Conservation (phyloP, 2,329 filamentous ascomycete species). For the Neopestalotiopsis sp. region DNA sequence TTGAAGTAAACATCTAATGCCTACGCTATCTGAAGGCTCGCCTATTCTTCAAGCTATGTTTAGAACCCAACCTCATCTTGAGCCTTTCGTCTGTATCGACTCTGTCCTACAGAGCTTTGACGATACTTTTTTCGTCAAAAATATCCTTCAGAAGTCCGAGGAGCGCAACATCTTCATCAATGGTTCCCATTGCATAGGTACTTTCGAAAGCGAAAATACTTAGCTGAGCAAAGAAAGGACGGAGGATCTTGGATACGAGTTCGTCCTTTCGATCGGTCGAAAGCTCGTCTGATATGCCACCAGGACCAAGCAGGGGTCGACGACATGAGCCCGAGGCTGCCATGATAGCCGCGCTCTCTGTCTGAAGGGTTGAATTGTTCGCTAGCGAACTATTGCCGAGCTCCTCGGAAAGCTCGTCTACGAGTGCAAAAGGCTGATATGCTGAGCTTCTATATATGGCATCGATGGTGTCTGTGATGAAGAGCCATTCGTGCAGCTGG, state of each 20-base stretch:
- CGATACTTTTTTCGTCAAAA: conserved; percentile 77
- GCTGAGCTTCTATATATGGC: conserved; percentile 82
- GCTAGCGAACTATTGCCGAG: conserved; percentile 48
- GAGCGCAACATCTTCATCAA: conserved; percentile 70
- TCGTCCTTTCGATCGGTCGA: conserved; percentile 66
- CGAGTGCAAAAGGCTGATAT: conserved; percentile 75
- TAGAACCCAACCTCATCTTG: background rate
- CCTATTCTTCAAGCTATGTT: background rate
- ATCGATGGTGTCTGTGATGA: conserved; percentile 95
- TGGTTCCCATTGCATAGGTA: conserved; percentile 80
- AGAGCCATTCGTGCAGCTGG: conserved; percentile 97
- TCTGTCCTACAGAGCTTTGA: conserved; percentile 56
- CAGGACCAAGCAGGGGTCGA: conserved; percentile 55
- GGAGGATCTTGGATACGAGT: conserved; percentile 76
- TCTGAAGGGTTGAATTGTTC: conserved; percentile 30
- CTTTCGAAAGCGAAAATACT: conserved; percentile 95
- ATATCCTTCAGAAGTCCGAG: conserved; percentile 72
- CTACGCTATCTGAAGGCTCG: background rate
- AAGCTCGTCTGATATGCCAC: conserved; percentile 61
- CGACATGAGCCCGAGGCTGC: conserved; percentile 31
- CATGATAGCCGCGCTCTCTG: conserved; percentile 21
- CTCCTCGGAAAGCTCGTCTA: conserved; percentile 83
- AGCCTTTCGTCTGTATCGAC: background rate
- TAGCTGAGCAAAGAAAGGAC: conserved; percentile 88
- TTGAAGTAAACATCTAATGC: background rate